Evolutionary conservation across 1,139 yeast species (phyloP), one percentile per base, ranked within the genome.

Genomic region (Yamadazyma dendronema): DNA sequence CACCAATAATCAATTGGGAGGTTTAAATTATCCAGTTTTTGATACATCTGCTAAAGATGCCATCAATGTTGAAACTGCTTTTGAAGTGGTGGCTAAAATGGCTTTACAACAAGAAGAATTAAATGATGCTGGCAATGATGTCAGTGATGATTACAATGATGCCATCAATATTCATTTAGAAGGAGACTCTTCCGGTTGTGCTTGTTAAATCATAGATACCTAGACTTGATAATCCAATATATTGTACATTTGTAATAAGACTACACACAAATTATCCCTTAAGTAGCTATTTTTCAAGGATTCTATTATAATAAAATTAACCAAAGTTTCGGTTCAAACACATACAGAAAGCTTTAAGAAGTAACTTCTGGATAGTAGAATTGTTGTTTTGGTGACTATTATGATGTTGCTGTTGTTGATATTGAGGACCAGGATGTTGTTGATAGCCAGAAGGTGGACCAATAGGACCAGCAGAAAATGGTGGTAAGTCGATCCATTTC

Each of bases 21-120:
- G 72, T 2, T 60, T 67, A 50, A 84, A 87, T 60, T 76, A 90
- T 49, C 97, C 98, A 2, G 83, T 89, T 45, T 92, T 92, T 59
- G 95, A 89, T 61, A 90, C 97, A 16, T 81, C 90, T 67, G 97
- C 97, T 14, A 89, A 89, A 65, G 96, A 88, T 58, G 89, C 94
- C 9, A 85, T 89, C 35, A 92, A 92, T 47, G 96, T 92, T 28
- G 97, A 90, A 54, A 81, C 84, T 54, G 98, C 97, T 1, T 92
- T 92, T 58, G 97, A 92, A 57, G 96, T 89, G 31, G 87, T 92
- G 53, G 97, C 97, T 26, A 79, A 96, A 56, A 88, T 87, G 70
- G 98, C 98, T 0, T 72, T 92, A 52, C 90, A 84, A 56, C 94
- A 84, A 59, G 96, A 90, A 59, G 94, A 86, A 58, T 84, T 82